Conservation (phyloP, 768 basidiomycete genomes). For the Amanita exitialis region DNA sequence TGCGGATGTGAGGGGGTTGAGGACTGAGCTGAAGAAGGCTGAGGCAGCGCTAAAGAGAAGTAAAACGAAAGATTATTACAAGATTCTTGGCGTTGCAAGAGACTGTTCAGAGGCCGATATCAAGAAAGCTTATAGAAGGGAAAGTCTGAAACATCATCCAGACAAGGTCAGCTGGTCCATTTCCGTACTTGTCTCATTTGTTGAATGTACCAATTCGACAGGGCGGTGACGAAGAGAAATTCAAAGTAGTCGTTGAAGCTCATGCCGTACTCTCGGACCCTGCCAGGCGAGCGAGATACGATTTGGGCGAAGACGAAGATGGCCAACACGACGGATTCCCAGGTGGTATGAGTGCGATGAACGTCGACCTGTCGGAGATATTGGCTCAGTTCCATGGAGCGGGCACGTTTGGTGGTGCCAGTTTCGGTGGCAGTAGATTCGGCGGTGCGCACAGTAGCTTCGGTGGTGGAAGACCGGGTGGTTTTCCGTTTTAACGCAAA, state of each 20-base stretch:
- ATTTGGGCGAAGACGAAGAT: slow-evolving; percentile 77
- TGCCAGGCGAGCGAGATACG: slow-evolving; percentile 61
- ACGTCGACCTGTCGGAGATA: slow-evolving; percentile 49
- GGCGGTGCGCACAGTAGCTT: slow-evolving; percentile 14
- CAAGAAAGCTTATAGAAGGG: slow-evolving; percentile 85
- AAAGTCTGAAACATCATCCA: slow-evolving; percentile 79
- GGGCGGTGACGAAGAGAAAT: slow-evolving; percentile 94
- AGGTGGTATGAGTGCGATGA: slow-evolving; percentile 31
- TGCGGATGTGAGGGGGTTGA: slow-evolving; percentile 51
- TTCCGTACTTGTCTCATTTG: neutral
- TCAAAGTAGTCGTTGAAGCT: slow-evolving; percentile 84
- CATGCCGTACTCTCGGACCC: slow-evolving; percentile 77
- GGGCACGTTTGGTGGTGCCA: slow-evolving; percentile 19
- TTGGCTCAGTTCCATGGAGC: slow-evolving; percentile 55
- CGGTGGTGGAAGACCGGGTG: neutral
- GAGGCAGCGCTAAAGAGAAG: slow-evolving; percentile 77
- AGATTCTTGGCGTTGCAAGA: slow-evolving; percentile 55
- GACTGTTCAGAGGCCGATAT: slow-evolving; percentile 65
- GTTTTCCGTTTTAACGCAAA: neutral
- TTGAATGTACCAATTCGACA: slow-evolving; percentile 16
- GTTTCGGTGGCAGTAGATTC: neutral
- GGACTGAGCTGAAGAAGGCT: slow-evolving; percentile 65
- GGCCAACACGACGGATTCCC: slow-evolving; percentile 38
- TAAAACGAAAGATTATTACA: slow-evolving; percentile 88
- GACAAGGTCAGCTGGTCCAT: slow-evolving; percentile 48